phyloP scores from a whole-genome alignment of 2,329 filamentous ascomycete genomes.

The Aaosphaeria pasadenensis region DNA sequence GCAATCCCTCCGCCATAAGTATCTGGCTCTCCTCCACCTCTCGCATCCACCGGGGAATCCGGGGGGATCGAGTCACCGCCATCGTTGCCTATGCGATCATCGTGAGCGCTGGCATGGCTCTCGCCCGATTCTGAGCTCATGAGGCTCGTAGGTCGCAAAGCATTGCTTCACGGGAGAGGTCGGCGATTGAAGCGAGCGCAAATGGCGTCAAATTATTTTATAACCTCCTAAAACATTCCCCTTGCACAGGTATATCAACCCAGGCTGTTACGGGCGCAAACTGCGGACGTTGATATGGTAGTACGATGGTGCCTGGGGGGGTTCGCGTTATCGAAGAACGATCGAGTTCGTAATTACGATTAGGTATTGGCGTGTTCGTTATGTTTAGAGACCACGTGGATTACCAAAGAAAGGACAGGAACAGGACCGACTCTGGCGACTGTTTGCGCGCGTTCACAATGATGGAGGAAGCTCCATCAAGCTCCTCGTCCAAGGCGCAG shows the following conservation, averaged over 20 bases:
- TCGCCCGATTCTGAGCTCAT: conserved; percentile 69
- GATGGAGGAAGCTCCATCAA: conserved; percentile 6
- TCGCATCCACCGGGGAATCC: conserved; percentile 52
- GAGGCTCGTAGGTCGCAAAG: conserved; percentile 49
- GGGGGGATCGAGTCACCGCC: conserved; percentile 50
- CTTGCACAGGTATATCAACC: no score
- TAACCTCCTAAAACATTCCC: no score
- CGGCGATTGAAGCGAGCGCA: neutral
- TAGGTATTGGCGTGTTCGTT: no score
- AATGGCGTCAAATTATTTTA: no score
- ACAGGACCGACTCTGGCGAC: neutral
- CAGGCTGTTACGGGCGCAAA: no score
- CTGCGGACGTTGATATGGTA: no score
- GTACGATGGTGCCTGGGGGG: no score
- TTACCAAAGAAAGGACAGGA: no score
- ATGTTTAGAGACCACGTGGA: no score
- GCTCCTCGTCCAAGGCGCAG: conserved; percentile 10
- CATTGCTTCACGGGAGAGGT: conserved; percentile 47
- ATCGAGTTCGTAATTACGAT: no score
- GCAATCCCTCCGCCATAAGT: conserved; percentile 12
- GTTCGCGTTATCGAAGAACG: no score
- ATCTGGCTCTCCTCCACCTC: conserved; percentile 20
- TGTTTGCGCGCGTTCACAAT: neutral
- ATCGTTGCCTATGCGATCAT: conserved; percentile 49
- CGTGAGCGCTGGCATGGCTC: conserved; percentile 59